Evolutionary conservation across 2,329 filamentous ascomycete species (phyloP).

Genomic region (Venturia nashicola): DNA sequence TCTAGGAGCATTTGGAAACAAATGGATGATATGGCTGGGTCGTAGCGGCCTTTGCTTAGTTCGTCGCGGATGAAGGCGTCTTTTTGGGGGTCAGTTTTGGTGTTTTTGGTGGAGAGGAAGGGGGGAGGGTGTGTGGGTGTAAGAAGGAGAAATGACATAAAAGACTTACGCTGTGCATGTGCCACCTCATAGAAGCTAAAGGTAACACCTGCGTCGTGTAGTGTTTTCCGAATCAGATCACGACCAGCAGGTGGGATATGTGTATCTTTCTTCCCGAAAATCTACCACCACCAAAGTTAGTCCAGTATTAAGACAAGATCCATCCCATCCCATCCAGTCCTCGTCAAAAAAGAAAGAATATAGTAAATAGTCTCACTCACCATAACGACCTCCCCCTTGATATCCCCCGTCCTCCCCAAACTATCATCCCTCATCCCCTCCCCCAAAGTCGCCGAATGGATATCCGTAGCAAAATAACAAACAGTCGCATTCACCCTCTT

Average conservation of each 20-base stretch:
- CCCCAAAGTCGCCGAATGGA: slow-evolving; percentile 69
- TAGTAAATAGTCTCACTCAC: slow-evolving; percentile 19
- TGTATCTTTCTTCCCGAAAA: slow-evolving; percentile 83
- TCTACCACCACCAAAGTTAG: slow-evolving; percentile 27
- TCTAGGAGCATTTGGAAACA: slow-evolving; percentile 88
- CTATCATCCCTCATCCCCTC: slow-evolving; percentile 52
- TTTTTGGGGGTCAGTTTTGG: slow-evolving; percentile 15
- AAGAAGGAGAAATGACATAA: not conserved
- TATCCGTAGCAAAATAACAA: slow-evolving; percentile 86
- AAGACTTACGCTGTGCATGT: slow-evolving; percentile 66
- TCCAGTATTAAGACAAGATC: no score
- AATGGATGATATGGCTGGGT: slow-evolving; percentile 72
- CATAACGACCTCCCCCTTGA: slow-evolving; percentile 71
- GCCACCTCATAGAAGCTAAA: slow-evolving; percentile 82
- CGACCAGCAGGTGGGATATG: slow-evolving; percentile 76
- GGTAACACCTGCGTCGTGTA: slow-evolving; percentile 61
- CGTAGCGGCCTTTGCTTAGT: slow-evolving; percentile 84
- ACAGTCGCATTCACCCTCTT: slow-evolving; percentile 63
- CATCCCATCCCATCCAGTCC: no score
- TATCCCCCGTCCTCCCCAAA: slow-evolving; percentile 47
- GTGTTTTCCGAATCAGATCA: slow-evolving; percentile 69
- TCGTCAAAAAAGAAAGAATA: not conserved
- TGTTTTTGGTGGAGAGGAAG: not conserved
- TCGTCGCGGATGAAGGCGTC: slow-evolving; percentile 91
- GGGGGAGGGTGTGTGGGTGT: not conserved